Base-by-base conservation (phyloP, 192 early-diverging fungal species). In the Kickxella alabastrina region DNA sequence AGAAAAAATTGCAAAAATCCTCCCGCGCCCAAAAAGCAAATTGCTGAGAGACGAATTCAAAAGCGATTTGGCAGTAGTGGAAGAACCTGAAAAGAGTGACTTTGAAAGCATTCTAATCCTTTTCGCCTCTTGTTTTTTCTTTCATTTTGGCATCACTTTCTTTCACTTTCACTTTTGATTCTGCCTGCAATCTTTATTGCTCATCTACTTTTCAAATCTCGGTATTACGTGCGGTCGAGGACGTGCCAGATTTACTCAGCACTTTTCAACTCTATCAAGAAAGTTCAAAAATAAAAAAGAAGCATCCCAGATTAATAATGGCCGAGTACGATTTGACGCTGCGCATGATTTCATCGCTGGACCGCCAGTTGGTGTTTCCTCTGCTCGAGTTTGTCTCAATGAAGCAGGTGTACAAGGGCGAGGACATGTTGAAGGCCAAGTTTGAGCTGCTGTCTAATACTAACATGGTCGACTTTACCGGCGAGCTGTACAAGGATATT, bases 391-490 rank as follows among this genome's bases (percentile, higher is more conserved):
- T 97, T 69, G 75, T 95, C 48, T 80, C 84, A 45, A 75, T 83
- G 48, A 83, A 91, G 49, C 81, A 92, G 83, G 78, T 95, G 28
- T 95, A 95, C 78, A 71, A 83, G 36, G 71, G 81, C 13, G 72
- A 81, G 35, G 86, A 90, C 53, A 65, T 95, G 59, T 57, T 90
- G 43, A 77, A 89, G 69, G 92, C 94, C 51, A 90, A 94, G 70
- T 91, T 88, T 66, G 90, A 94, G 51, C 80, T 97, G 22, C 80
- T 95, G 19, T 79, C 80, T 24, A 79, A 85, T 57, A 94, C 94
- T 43, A 88, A 90, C 81, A 95, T 97, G 94, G 87, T 95, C 46
- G 92, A 95, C 79, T 92, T 87, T 73, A 84, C 92, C 31, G 83
- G 89, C 53, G 78, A 85, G 58, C 80, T 93, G 34, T 87, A 93